Conservation (phyloP, 2,329 filamentous ascomycete species). For the Cladobotryum protrusum region DNA sequence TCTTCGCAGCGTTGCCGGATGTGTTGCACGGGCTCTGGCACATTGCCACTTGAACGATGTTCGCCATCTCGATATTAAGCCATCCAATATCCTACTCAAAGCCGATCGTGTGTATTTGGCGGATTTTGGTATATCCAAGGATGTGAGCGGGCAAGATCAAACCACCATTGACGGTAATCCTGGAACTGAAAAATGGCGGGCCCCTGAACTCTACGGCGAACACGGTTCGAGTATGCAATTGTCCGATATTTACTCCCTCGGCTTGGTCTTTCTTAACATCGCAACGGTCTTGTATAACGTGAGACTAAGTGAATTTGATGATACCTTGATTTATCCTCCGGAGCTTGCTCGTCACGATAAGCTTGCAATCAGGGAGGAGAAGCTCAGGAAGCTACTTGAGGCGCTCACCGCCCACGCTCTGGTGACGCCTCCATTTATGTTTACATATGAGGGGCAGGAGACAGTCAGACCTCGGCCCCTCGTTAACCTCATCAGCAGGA, state of each 20-base stretch:
- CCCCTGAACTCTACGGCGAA: slow-evolving; percentile 36
- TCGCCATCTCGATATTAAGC: slow-evolving; percentile 43
- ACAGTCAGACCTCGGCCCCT: slow-evolving; percentile 37
- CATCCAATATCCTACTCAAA: slow-evolving; percentile 41
- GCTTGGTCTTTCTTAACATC: slow-evolving; percentile 39
- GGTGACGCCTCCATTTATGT: slow-evolving; percentile 29
- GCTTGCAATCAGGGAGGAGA: slow-evolving; percentile 26
- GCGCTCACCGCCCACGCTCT: slow-evolving; percentile 30
- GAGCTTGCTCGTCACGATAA: slow-evolving; percentile 26
- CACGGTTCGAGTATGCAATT: slow-evolving; percentile 38
- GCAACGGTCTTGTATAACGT: slow-evolving; percentile 38
- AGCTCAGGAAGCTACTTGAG: slow-evolving; percentile 28
- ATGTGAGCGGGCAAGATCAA: slow-evolving; percentile 39
- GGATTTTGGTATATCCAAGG: slow-evolving; percentile 44
- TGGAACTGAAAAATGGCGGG: slow-evolving; percentile 39
- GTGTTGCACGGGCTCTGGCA: slow-evolving; percentile 37
- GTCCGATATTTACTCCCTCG: slow-evolving; percentile 44
- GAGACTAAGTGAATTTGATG: slow-evolving; percentile 33
- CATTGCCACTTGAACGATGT: slow-evolving; percentile 37
- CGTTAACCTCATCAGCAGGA: slow-evolving; percentile 30
- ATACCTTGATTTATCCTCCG: slow-evolving; percentile 26
- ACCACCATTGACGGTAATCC: slow-evolving; percentile 37
- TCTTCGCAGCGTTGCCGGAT: slow-evolving; percentile 38
- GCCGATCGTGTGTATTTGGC: slow-evolving; percentile 41
- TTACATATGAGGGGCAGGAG: slow-evolving; percentile 30